A percentile compares a stretch with the other conserved stretches of the same genome.
Evolutionary conservation across 2,329 filamentous ascomycete species (phyloP).

Genomic region (Penicillium glabrum): DNA sequence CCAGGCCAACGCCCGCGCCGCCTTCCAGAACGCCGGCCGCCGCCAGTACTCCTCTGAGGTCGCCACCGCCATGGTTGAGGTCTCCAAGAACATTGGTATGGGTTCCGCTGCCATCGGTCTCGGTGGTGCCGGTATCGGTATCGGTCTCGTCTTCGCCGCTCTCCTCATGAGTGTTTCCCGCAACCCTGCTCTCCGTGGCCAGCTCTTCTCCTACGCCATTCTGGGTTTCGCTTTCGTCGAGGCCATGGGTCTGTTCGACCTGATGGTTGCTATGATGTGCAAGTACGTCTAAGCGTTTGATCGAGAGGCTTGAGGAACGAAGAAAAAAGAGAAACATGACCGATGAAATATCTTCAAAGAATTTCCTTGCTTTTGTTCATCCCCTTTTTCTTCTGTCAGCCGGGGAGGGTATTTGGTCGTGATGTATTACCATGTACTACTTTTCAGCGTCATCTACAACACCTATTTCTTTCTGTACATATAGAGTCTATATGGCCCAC

Average conservation of each 20-base stretch:
- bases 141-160: conserved; percentile 89
- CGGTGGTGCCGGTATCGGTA: conserved; percentile 90
- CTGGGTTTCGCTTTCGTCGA: conserved; percentile 94
- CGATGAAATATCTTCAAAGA: conserved; percentile 5
- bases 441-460: conserved; percentile 33
- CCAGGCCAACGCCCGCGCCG: conserved; percentile 65
- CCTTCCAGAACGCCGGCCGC: conserved; percentile 58
- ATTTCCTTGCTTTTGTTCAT: conserved; percentile 2
- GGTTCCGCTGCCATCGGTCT: conserved; percentile 88
- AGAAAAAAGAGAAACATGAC: conserved; percentile 11
- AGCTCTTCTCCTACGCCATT: conserved; percentile 96
- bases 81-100: conserved; percentile 89
- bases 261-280: conserved; percentile 92
- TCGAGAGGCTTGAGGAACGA: conserved; percentile 9
- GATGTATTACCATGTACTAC: conserved; percentile 33
- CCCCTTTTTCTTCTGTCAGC: conserved; percentile 17
- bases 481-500: conserved; percentile 31
- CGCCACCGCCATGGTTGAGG: conserved; percentile 80
- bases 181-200: conserved; percentile 91
- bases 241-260: conserved; percentile 75
- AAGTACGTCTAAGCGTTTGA: conserved; percentile 64
- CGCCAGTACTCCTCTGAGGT: conserved; percentile 86
- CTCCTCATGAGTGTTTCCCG: conserved; percentile 87
- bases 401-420: conserved; percentile 31
- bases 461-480: conserved; percentile 30